A percentile compares a stretch with the other conserved stretches of the same genome.
Conservation (phyloP, 305 asterid genomes). For the Fraxinus sp. region DNA sequence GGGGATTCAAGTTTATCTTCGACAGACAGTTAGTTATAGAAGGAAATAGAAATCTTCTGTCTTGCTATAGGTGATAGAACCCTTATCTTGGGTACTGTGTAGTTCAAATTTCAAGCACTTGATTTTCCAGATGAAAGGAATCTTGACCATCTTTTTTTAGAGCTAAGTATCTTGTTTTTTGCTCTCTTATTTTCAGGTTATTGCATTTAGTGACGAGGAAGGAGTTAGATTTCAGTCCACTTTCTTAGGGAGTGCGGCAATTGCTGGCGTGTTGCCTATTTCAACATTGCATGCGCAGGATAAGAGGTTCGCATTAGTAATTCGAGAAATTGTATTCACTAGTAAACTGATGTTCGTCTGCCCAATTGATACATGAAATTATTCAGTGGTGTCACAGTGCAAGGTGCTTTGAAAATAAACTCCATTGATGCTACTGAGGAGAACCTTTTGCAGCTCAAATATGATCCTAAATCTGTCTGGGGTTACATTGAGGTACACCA, state of each 20-base stretch:
- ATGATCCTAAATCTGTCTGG: constrained; percentile 78
- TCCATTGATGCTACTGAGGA: constrained; percentile 65
- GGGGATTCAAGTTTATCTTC: not conserved
- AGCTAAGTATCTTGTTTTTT: not conserved
- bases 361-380: constrained; percentile 35
- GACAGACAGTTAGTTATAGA: not conserved
- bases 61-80: not conserved
- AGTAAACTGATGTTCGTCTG: constrained; percentile 23
- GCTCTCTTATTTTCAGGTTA: constrained; percentile 49
- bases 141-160: not conserved
- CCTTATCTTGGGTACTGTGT: not conserved
- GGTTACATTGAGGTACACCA: constrained; percentile 82
- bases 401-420: constrained; percentile 74
- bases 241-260: constrained; percentile 97
- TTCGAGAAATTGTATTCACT: constrained; percentile 14
- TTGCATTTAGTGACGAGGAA: constrained; percentile 98
- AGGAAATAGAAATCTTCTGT: not conserved
- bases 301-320: constrained; percentile 62
- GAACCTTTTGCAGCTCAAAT: constrained; percentile 75
- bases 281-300: constrained; percentile 69
- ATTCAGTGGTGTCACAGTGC: constrained; percentile 92
- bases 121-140: not conserved
- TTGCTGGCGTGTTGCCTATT: constrained; percentile 85
- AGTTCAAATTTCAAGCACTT: not conserved
- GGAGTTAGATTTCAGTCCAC: constrained; percentile 98